Conservation (phyloP, 768 basidiomycete genomes). For the Russula lepida region DNA sequence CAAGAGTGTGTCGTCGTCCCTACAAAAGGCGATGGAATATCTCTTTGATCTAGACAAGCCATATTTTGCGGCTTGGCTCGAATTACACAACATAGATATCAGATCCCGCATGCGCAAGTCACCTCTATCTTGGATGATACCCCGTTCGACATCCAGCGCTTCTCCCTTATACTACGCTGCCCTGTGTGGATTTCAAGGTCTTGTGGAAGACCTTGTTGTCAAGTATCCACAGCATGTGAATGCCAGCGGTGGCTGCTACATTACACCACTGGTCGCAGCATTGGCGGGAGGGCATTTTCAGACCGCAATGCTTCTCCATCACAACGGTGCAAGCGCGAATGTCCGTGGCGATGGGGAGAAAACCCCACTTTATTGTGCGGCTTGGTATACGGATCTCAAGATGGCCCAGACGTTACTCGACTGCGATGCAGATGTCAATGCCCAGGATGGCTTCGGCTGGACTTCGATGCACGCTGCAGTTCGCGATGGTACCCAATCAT, state of each 20-base stretch:
- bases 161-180: neutral
- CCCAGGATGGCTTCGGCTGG: neutral
- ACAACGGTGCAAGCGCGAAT: neutral
- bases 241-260: neutral
- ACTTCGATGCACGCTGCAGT: neutral
- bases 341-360: rapidly evolving
- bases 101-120: neutral
- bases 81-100: neutral
- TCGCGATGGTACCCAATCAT: neutral
- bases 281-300: neutral
- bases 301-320: neutral
- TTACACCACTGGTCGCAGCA: neutral
- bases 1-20: neutral
- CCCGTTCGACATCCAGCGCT: neutral
- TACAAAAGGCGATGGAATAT: neutral
- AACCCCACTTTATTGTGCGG: neutral
- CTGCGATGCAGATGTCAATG: neutral
- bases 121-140: neutral
- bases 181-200: neutral
- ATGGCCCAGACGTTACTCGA: neutral
- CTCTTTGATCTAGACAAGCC: neutral
- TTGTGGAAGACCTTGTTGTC: neutral
- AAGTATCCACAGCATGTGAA: neutral
- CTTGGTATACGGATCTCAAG: neutral
- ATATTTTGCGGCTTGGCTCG: neutral